Percentiles rank a stretch among this genome's conserved stretches.
Evolutionary conservation across 441 rosid genomes (phyloP).

Genomic region (Theobroma grandiflorum): DNA sequence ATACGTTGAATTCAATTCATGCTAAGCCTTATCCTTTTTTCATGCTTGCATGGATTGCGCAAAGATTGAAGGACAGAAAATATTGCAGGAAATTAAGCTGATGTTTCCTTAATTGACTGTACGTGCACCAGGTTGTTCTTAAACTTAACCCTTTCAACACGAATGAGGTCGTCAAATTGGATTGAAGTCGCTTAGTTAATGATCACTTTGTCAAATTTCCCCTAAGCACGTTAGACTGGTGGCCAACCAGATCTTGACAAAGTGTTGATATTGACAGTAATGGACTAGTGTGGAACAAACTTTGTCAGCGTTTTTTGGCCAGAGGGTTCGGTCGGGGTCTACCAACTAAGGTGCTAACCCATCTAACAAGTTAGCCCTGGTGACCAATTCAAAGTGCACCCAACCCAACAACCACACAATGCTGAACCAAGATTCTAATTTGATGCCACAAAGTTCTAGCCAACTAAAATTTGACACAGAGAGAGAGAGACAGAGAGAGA

Average conservation of each 20-base stretch:
- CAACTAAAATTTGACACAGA: constrained; percentile 4
- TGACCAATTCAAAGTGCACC: constrained; percentile 1
- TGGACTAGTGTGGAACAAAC: background rate
- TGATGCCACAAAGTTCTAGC: background rate
- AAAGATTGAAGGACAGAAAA: background rate
- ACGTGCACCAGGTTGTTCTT: background rate
- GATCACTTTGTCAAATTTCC: background rate
- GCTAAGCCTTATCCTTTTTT: background rate
- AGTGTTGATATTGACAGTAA: background rate
- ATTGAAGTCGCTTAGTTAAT: background rate
- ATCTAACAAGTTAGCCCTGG: background rate
- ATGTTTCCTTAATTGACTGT: background rate
- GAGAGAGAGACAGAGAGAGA: background rate
- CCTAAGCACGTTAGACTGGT: background rate
- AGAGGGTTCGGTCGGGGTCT: background rate
- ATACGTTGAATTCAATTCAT: background rate
- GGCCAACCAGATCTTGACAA: constrained; percentile 18
- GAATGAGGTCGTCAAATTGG: background rate
- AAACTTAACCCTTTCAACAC: background rate
- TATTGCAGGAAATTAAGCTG: background rate
- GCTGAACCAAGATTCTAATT: background rate
- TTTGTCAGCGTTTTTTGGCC: background rate
- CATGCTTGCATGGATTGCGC: constrained; percentile 37
- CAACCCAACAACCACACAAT: background rate
- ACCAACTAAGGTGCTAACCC: background rate